Evolutionary conservation across 73 alveolate genomes (phyloP).

Genomic region (Paraurostyla sp.): DNA sequence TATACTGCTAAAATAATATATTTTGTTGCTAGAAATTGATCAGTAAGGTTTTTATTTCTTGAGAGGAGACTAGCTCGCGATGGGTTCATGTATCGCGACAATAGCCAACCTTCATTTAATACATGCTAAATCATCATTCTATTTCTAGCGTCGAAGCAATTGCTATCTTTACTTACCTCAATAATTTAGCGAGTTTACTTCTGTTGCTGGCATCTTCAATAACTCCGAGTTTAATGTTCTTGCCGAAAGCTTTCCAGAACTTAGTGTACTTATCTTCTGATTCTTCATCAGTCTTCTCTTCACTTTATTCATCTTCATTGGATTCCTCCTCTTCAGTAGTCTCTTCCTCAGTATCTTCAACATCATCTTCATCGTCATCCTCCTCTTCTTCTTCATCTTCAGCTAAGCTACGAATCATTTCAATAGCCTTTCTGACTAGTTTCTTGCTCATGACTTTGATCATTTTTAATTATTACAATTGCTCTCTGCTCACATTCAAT

Average conservation of each 20-base stretch:
- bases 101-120: conserved; percentile 34
- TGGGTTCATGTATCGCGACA: conserved; percentile 66
- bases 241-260: conserved; percentile 97
- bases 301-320: conserved; percentile 80
- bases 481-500: conserved; percentile 98
- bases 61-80: conserved; percentile 57
- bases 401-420: conserved; percentile 92
- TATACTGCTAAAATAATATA: too few relatives aligned
- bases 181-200: conserved; percentile 95
- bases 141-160: conserved; percentile 71
- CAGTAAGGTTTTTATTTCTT: conserved; percentile 30
- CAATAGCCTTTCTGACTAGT: conserved; percentile 94
- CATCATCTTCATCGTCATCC: conserved; percentile 93
- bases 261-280: conserved; percentile 87
- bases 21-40: not conserved
- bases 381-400: conserved; percentile 95
- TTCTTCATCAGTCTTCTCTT: conserved; percentile 83
- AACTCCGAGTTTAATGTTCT: conserved; percentile 98
- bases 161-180: conserved; percentile 85
- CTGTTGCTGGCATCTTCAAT: conserved; percentile 99
- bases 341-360: conserved; percentile 75
- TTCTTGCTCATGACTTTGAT: conserved; percentile 97
- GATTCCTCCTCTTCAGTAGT: conserved; percentile 71
- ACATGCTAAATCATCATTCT: conserved; percentile 62
- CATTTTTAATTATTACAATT: conserved; percentile 97